A percentile compares a stretch with the other conserved stretches of the same genome.
Evolutionary conservation across 2,329 filamentous ascomycete species (phyloP).

Genomic region (Beauveria bassiana): DNA sequence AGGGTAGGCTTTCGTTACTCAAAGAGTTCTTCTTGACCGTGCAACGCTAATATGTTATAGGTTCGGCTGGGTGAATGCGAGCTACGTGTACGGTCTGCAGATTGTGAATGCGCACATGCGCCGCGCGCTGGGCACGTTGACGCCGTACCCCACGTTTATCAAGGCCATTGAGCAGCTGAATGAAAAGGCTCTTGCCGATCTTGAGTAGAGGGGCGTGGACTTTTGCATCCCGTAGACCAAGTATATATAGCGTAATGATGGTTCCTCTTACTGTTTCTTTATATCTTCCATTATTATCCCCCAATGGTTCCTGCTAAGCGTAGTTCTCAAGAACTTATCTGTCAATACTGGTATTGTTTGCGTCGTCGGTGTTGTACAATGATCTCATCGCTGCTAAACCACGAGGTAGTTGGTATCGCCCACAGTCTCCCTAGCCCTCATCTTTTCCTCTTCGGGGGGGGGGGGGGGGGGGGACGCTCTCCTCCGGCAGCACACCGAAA

Average conservation of each 20-base stretch:
- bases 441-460: not conserved
- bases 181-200: slow-evolving; percentile 43
- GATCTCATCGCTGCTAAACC: no score
- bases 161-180: slow-evolving; percentile 54
- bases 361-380: not conserved
- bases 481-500: not conserved
- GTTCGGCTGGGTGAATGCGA: slow-evolving; percentile 98
- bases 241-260: slow-evolving; percentile 4
- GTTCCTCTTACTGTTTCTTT: not conserved
- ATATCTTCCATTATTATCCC: not conserved
- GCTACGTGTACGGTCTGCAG: slow-evolving; percentile 87
- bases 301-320: not conserved
- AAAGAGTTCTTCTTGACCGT: not conserved
- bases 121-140: slow-evolving; percentile 79
- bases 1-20: slow-evolving; percentile 57
- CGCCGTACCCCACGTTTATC: slow-evolving; percentile 75
- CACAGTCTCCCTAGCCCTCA: not conserved
- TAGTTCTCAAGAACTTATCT: no score
- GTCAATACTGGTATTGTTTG: not conserved
- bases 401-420: not conserved
- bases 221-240: not conserved
- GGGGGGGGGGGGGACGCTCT: not conserved
- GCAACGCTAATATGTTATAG: slow-evolving; percentile 36
- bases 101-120: slow-evolving; percentile 85
- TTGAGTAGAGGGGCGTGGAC: slow-evolving; percentile 21